Conservation (phyloP, 2,329 filamentous ascomycete genomes). For the Aspergillus eucalypticola region DNA sequence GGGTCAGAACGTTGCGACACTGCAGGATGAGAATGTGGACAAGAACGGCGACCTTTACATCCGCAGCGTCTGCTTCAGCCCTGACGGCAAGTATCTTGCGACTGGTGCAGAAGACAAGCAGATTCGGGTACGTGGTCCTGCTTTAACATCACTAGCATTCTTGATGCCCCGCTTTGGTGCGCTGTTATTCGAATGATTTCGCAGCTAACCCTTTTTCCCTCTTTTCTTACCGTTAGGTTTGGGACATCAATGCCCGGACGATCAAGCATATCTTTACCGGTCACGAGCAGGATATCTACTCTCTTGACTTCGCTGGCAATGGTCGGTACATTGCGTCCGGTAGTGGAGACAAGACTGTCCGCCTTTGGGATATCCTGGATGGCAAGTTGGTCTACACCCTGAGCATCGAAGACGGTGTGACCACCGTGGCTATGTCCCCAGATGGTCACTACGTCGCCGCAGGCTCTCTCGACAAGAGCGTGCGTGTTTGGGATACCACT, state of each 20-base stretch:
- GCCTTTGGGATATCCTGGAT: constrained; percentile 92
- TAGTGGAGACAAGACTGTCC: constrained; percentile 89
- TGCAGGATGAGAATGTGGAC: constrained; percentile 86
- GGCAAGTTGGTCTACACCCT: constrained; percentile 80
- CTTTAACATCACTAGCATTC: background rate
- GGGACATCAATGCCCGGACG: constrained; percentile 81
- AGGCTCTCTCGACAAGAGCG: constrained; percentile 94
- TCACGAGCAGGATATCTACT: constrained; percentile 98
- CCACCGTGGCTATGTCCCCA: constrained; percentile 94
- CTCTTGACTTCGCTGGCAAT: constrained; percentile 89
- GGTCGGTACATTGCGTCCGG: constrained; percentile 93
- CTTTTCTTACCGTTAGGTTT: constrained; percentile 63
- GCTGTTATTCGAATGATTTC: background rate
- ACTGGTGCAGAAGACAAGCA: constrained; percentile 98
- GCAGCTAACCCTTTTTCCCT: background rate
- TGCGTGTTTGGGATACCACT: constrained; percentile 92
- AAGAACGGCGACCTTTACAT: constrained; percentile 94
- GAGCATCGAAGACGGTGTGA: constrained; percentile 94
- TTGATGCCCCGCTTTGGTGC: background rate
- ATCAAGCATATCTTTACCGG: constrained; percentile 95
- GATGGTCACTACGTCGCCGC: constrained; percentile 93
- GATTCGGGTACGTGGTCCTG: constrained; percentile 69
- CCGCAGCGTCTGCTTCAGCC: constrained; percentile 96
- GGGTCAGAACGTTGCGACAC: constrained; percentile 82
- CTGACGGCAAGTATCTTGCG: constrained; percentile 88